Evolutionary conservation across 2,329 filamentous ascomycete species (phyloP).

Genomic region (Fusarium sambucinum): DNA sequence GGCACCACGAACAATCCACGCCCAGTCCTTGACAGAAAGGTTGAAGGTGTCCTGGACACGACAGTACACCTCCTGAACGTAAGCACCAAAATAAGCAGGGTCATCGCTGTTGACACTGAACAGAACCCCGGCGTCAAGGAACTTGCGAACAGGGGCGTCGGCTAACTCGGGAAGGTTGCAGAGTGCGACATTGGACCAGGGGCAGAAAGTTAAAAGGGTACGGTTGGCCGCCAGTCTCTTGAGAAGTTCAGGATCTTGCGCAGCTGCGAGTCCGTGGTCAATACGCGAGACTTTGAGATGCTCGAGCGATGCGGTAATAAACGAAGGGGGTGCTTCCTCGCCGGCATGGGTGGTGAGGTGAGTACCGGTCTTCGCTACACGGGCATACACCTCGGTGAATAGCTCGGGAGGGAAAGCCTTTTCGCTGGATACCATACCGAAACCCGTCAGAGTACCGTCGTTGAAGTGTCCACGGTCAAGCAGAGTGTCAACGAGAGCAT

Average conservation of each 20-base stretch:
- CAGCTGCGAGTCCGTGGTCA: constrained; percentile 78
- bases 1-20: constrained; percentile 68
- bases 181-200: constrained; percentile 74
- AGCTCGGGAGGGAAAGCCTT: constrained; percentile 66
- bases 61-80: constrained; percentile 78
- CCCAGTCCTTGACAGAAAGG: constrained; percentile 75
- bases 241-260: constrained; percentile 70
- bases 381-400: constrained; percentile 71
- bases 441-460: constrained; percentile 67
- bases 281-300: constrained; percentile 73
- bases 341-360: constrained; percentile 79
- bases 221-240: constrained; percentile 66
- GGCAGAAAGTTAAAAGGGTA: constrained; percentile 77
- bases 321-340: constrained; percentile 77
- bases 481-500: constrained; percentile 52
- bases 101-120: constrained; percentile 83
- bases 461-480: constrained; percentile 58
- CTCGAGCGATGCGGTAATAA: constrained; percentile 74
- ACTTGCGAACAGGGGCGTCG: constrained; percentile 68
- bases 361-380: constrained; percentile 62
- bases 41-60: constrained; percentile 79
- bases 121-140: constrained; percentile 72
- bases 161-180: constrained; percentile 44
- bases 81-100: constrained; percentile 81
- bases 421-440: constrained; percentile 77